Percentiles rank a stretch among this genome's conserved stretches.
Evolutionary conservation across 768 basidiomycete species (phyloP).

Genomic region (Leccinum boreale): DNA sequence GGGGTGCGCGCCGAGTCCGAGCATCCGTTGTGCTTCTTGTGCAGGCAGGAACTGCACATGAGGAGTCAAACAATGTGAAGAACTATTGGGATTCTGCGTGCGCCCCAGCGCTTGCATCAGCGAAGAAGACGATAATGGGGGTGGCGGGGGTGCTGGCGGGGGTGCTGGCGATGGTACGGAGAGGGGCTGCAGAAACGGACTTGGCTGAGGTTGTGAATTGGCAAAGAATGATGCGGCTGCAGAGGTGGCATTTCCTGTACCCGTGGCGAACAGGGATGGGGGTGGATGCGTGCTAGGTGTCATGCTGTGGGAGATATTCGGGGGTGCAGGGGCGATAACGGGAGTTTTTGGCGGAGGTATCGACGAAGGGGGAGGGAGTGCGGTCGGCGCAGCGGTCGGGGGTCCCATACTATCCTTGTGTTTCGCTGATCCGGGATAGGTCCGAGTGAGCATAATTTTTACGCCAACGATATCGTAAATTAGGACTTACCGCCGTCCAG

Average conservation of each 20-base stretch:
- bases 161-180: slow-evolving; percentile 17
- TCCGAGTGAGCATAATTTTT: slow-evolving; percentile 4
- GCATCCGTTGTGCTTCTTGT: slow-evolving; percentile 52
- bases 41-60: slow-evolving; percentile 49
- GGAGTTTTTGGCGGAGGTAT: slow-evolving; percentile 21
- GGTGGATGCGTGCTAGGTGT: slow-evolving; percentile 33
- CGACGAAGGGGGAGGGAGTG: slow-evolving; percentile 6
- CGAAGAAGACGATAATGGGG: slow-evolving; percentile 20
- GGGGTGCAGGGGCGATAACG: slow-evolving; percentile 3
- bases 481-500: slow-evolving; percentile 52
- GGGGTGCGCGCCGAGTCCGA: slow-evolving; percentile 39
- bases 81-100: slow-evolving; percentile 5
- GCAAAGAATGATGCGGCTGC: slow-evolving; percentile 18
- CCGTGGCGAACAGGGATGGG: slow-evolving; percentile 23
- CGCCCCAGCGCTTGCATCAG: slow-evolving; percentile 25
- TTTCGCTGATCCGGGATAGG: slow-evolving; percentile 15
- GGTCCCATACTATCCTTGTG: slow-evolving; percentile 17
- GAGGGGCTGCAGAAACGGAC: slow-evolving; percentile 27
- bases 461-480: not conserved
- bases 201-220: slow-evolving; percentile 25
- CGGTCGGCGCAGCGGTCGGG: slow-evolving; percentile 14
- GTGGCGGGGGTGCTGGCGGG: slow-evolving; percentile 1
- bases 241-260: slow-evolving; percentile 11
- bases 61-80: slow-evolving; percentile 7
- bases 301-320: slow-evolving; percentile 25